Conservation (phyloP, 306 rosid genomes). For the Pterocarpus santalinus region DNA sequence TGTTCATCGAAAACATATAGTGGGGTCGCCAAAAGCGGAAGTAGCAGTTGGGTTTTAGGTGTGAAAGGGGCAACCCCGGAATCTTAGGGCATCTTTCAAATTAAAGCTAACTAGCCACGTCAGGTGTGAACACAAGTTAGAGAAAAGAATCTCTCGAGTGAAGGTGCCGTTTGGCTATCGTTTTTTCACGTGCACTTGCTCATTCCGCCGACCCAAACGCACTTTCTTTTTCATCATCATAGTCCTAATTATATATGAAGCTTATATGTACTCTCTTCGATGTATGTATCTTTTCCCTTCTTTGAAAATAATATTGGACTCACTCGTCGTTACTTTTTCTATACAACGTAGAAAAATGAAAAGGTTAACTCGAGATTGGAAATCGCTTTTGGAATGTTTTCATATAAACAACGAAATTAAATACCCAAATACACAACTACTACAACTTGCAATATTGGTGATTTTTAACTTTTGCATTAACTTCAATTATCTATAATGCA, state of each 20-base stretch:
- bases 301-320: background rate
- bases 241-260: conserved; percentile 19
- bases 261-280: background rate
- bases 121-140: conserved; percentile 66
- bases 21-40: conserved; percentile 16
- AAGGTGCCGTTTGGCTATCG: conserved; percentile 29
- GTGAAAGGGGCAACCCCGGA: conserved; percentile 51
- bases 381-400: conserved; percentile 5
- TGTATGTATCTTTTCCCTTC: background rate
- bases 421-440: background rate
- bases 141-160: conserved; percentile 51
- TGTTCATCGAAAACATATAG: background rate
- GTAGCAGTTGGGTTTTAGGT: conserved; percentile 44
- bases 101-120: conserved; percentile 27
- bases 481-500: background rate
- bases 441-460: background rate
- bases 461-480: background rate
- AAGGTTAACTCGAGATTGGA: background rate
- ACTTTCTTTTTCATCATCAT: background rate
- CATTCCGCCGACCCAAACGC: background rate
- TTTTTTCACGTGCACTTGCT: conserved; percentile 45
- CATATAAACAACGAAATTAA: background rate
- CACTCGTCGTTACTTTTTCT: background rate
- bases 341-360: conserved; percentile 2
- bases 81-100: conserved; percentile 31